Base-by-base conservation (phyloP, 257 asterid species). In the Plantago ovata region DNA sequence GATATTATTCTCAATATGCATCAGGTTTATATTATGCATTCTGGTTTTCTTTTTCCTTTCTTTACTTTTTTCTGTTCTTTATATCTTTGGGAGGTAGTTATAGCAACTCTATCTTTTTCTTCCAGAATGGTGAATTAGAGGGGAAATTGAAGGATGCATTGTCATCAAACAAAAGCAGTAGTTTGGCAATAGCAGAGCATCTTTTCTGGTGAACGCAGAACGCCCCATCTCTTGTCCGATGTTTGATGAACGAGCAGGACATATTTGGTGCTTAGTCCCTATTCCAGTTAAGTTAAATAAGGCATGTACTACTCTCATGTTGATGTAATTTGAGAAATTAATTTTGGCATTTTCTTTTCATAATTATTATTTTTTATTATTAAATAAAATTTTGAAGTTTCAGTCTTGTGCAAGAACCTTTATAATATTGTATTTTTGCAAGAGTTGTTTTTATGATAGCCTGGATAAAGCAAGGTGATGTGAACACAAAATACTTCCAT, bases 1-100 rank as follows among this genome's bases (percentile, higher is more conserved):
- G 98, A 92, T 76, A 92, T 92, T 82, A 76, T 92, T 72, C 94
- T 92, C 40, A 83, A 63, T 65, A 86, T 92, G 98, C 98, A 92
- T 72, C 75, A 92, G 98, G 98, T 92, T n/a, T n/a, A n/a, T n/a
- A n/a, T 56, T 56, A 3, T 23, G 32, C 28, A 14, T 38, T 36
- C 14, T 14, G 7, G 36, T 18, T 2, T 45, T 50, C 65, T 19
- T 19, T n/a, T n/a, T n/a, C n/a, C n/a, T n/a, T n/a, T 57, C 38
- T 40, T 19, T 38, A 21, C 13, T 4, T 18, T 7, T 33, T 20
- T 14, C 16, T 32, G 15, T 38, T n/a, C 57, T 56, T 13, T 20
- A 9, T 15, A 22, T 42, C 53, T 38, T 54, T 53, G 39, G 42
- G 53, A 36, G 33, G 54, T 52, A 54, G n/a, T 53, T 73, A 43